Conservation (phyloP, 306 rosid genomes). For the Carpinus fangiana region DNA sequence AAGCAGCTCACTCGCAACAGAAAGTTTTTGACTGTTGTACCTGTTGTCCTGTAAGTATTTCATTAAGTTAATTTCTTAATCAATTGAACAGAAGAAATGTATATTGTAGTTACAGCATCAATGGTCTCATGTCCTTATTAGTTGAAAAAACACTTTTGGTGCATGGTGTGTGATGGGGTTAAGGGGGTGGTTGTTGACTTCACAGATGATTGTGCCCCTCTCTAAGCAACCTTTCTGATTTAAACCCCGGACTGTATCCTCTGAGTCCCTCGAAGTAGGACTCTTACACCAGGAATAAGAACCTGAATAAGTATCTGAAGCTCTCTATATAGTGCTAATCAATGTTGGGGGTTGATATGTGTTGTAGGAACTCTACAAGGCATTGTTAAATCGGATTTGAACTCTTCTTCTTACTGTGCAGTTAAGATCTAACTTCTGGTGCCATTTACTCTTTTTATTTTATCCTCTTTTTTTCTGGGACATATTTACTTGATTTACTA, state of each 20-base stretch:
- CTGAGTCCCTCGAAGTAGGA: background rate
- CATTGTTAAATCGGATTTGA: background rate
- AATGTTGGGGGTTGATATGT: constrained; percentile 1
- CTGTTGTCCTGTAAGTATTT: constrained; percentile 41
- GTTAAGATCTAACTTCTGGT: background rate
- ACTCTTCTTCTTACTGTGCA: background rate
- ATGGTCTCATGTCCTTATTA: background rate
- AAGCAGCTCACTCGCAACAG: constrained; percentile 48
- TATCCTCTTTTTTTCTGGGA: background rate
- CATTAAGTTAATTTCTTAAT: background rate
- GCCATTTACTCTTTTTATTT: background rate
- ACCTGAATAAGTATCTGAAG: background rate
- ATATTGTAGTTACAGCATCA: background rate
- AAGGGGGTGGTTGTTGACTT: background rate
- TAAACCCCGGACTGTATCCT: background rate
- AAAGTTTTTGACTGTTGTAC: constrained; percentile 45
- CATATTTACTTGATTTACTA: background rate
- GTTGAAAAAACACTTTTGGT: background rate
- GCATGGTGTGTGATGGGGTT: background rate
- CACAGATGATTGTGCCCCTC: background rate
- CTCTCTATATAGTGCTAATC: background rate
- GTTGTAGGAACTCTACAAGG: background rate
- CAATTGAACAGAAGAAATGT: background rate
- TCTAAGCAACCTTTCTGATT: background rate
- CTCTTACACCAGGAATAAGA: background rate